Evolutionary conservation across 176 grass and related monocot species (phyloP), one percentile per base, ranked within the genome.

Genomic region (Triticum urartu): DNA sequence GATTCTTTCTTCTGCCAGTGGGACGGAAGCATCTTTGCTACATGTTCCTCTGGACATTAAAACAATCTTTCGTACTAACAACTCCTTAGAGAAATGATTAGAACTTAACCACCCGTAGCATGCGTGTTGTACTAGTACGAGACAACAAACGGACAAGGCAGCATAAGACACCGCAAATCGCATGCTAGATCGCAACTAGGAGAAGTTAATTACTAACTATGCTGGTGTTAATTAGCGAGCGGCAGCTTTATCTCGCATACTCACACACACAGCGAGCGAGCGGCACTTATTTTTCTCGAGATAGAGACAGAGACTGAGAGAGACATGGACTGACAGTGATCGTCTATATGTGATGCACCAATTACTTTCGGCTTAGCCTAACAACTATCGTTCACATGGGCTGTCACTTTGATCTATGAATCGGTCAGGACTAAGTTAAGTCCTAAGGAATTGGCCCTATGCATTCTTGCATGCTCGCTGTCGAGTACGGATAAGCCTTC

Each of bases 71-170:
- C 7, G 18, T 21, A 34, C 18, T 35, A 81, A 48, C 63, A 25
- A 69, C 75, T 52, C 50, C 52, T 61, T 81, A 21, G 65, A 64
- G 61, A 64, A 64, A 40, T 18, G 50, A 39, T 39, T 38, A n/a
- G 35, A 38, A 10, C 67, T 77, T 48, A 72, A 45, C 65, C 26
- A 47, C 67, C 67, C 5, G 13, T 20, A 21, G 14, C 45, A 58
- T 3, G 80, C 22, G 14, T 45, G n/a, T 3, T 30, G 33, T 50
- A 72, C 25, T 62, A 25, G 14, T 11, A 24, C 24, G 8, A 28
- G 85, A 26, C 84, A 83, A 20, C 74, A 87, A 79, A 9, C 6
- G 45, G 25, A 78, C 32, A 83, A 83, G 33, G 22, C 65, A 43
- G 83, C 30, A 59, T 18, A 20, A 26, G 58, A 58, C 33, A 17